Percentiles rank a stretch among this genome's conserved stretches.
These are phyloP conservation scores for Imleria badia DNA, from an alignment of 768 basidiomycete species.

Conservation along the genomic window DNA sequence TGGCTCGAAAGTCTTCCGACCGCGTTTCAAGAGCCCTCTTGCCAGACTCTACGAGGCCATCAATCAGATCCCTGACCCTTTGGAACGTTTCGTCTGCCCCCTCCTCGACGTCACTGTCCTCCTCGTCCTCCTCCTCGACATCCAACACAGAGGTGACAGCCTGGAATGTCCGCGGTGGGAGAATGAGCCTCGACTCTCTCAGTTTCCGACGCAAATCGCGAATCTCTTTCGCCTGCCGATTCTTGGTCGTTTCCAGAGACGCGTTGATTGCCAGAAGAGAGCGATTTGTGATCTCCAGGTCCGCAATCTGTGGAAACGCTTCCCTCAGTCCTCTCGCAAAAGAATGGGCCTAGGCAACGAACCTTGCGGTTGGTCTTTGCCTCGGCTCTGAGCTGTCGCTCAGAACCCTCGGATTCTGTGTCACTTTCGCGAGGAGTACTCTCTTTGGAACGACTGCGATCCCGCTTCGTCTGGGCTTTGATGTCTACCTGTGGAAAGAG, in stretches of 20 bases:
- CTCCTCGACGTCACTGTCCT: constrained; percentile 40
- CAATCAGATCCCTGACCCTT: constrained; percentile 64
- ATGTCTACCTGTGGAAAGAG: constrained; percentile 16
- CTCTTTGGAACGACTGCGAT: constrained; percentile 25
- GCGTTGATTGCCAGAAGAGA: constrained; percentile 85
- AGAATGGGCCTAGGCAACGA: constrained; percentile 7
- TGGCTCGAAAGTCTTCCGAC: constrained; percentile 49
- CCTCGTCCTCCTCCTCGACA: constrained; percentile 44
- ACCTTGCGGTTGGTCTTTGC: constrained; percentile 91
- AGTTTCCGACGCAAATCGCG: constrained; percentile 79
- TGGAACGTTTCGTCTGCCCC: constrained; percentile 57
- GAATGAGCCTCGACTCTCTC: constrained; percentile 75
- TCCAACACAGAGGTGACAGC: constrained; percentile 52
- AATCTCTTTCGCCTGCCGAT: constrained; percentile 81
- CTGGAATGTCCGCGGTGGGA: constrained; percentile 64
- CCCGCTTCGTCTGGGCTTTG: constrained; percentile 10
- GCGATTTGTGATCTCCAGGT: constrained; percentile 87
- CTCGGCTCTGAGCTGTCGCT: constrained; percentile 60
- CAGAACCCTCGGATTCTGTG: constrained; percentile 34
- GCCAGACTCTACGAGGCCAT: constrained; percentile 57
- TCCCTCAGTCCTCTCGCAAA: not conserved
- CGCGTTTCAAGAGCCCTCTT: constrained; percentile 60
- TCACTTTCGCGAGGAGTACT: constrained; percentile 31
- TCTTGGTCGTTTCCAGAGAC: constrained; percentile 76
- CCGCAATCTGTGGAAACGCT: constrained; percentile 66